These are phyloP conservation scores for Trypethelium eluteriae DNA, from an alignment of 495 filamentous ascomycete species.

Conservation along the genomic window DNA sequence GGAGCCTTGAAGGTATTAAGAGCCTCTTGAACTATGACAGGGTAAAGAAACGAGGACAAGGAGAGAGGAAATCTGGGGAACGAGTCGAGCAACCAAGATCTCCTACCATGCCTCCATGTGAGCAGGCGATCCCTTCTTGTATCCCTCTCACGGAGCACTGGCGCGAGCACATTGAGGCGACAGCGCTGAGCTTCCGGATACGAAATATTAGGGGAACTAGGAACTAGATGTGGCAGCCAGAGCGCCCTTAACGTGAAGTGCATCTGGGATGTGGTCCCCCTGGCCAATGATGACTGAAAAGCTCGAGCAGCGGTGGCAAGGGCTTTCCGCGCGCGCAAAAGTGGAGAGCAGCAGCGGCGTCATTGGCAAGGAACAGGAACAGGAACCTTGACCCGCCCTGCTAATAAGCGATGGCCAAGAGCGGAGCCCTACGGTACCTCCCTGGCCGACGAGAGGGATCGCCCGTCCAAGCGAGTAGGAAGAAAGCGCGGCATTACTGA, in stretches of 20 bases:
- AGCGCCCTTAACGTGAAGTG: neutral
- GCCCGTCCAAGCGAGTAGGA: neutral
- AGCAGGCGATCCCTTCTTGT: neutral
- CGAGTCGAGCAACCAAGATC: neutral
- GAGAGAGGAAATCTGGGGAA: neutral
- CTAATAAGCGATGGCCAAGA: neutral
- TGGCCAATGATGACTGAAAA: neutral
- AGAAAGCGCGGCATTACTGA: neutral
- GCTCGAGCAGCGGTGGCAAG: neutral
- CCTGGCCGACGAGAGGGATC: no score
- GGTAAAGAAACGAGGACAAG: slow-evolving; percentile 4
- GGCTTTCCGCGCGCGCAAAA: neutral
- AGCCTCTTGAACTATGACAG: neutral
- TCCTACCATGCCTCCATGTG: neutral
- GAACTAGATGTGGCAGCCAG: neutral
- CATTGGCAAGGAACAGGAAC: neutral
- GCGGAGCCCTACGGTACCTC: neutral
- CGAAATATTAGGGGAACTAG: neutral
- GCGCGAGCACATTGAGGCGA: neutral
- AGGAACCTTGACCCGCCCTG: neutral
- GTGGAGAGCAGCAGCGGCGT: neutral
- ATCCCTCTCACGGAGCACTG: neutral
- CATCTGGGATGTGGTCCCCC: neutral
- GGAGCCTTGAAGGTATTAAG: neutral
- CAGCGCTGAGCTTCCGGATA: neutral